Base-by-base conservation (phyloP, 306 rosid species). In the Heteromeles arbutifolia region DNA sequence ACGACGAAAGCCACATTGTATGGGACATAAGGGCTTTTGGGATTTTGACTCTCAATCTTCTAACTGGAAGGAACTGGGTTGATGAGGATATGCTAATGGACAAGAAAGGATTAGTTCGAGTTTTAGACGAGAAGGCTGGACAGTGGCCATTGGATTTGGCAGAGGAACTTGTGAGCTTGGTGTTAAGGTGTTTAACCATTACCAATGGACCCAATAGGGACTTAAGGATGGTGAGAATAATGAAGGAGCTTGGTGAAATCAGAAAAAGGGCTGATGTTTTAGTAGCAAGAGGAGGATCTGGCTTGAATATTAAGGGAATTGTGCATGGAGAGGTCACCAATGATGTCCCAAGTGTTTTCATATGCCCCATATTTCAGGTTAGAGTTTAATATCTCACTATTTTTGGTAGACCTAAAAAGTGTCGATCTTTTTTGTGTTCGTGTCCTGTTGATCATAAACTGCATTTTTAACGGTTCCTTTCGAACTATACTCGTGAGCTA, bases 351-450 rank as follows among this genome's bases (percentile, higher is more conserved):
- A 69, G 77, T 63, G 79, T 75, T 25, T 88, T 88, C 75, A 74
- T 87, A 39, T 93, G 98, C 74, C 97, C 98, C 25, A 91, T 93
- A 12, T 82, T 78, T 82, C 87, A 89, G 97, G 98, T 93, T 63
- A 28, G 50, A 57, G 28, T 18, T 75, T 77, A 43, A 72, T 45
- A 45, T 48, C 53, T 14, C 53, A 48, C 53, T 15, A 48, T 15
- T 48, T 48, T 48, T 48, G 19, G 53, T 45, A 45, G 53, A 45
- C 19, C 15, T 4, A 45, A 45, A 45, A 14, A 45, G 2, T 4
- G 8, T 48, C 53, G 19, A 48, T 48, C 53, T 14, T 17, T 15
- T 14, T 48, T 15, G 19, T 15, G 53, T 4, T 48, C 19, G 8
- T 14, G 6, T 45, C 52, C 6, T 45, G 15, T 45, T 45, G 18